Conservation (phyloP, 768 basidiomycete species). For the Russula sp. region DNA sequence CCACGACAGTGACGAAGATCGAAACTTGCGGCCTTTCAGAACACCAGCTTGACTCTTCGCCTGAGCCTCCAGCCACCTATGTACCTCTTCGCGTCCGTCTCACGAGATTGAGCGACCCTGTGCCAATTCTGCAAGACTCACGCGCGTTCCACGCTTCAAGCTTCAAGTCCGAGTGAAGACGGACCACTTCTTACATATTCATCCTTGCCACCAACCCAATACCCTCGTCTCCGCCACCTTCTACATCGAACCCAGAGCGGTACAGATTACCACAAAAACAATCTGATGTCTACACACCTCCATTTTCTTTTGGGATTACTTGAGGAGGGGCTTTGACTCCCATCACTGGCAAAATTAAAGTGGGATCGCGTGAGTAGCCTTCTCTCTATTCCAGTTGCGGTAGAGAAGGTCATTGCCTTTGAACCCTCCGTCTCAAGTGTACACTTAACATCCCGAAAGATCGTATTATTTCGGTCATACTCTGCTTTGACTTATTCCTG, state of each 20-base stretch:
- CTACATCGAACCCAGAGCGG: neutral
- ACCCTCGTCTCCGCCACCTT: constrained; percentile 31
- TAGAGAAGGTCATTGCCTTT: constrained; percentile 74
- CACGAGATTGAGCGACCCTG: constrained; percentile 22
- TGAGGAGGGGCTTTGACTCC: constrained; percentile 86
- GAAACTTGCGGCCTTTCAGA: constrained; percentile 14
- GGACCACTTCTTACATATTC: constrained; percentile 55
- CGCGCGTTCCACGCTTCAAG: constrained; percentile 11
- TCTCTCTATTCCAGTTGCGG: constrained; percentile 82
- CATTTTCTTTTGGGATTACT: constrained; percentile 93
- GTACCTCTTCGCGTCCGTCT: constrained; percentile 8
- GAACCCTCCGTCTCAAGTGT: neutral
- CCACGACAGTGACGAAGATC: constrained; percentile 23
- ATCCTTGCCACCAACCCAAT: constrained; percentile 72
- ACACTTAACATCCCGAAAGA: constrained; percentile 45
- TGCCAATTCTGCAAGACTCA: constrained; percentile 15
- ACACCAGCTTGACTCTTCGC: constrained; percentile 9
- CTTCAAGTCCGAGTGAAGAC: constrained; percentile 20
- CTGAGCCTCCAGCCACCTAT: constrained; percentile 2
- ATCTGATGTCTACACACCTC: constrained; percentile 37
- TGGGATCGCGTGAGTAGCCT: constrained; percentile 98
- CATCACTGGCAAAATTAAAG: constrained; percentile 90
- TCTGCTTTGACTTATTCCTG: constrained; percentile 95
- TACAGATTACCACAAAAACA: constrained; percentile 26
- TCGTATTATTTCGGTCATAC: constrained; percentile 85